Evolutionary conservation across 2,329 filamentous ascomycete genomes (phyloP).

Genomic region (Cadophora sp.): DNA sequence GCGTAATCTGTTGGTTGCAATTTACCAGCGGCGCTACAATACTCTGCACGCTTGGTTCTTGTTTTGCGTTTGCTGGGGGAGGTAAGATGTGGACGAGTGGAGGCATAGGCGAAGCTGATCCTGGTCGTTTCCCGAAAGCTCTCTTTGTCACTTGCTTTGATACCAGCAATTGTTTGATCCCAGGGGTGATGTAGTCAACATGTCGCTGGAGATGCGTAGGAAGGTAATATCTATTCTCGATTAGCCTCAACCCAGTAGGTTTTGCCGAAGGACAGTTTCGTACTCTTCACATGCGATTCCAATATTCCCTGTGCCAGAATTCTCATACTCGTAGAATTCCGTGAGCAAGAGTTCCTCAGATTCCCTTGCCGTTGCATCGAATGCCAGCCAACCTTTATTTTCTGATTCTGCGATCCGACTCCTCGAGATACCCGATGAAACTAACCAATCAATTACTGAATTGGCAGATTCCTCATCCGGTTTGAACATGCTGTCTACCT

Average conservation of each 20-base stretch:
- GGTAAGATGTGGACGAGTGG: neutral
- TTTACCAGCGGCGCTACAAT: neutral
- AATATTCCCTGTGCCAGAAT: constrained; percentile 37
- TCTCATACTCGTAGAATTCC: constrained; percentile 47
- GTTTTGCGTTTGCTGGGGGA: neutral
- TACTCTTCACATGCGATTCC: constrained; percentile 47
- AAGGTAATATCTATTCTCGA: constrained; percentile 46
- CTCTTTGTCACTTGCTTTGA: constrained; percentile 1
- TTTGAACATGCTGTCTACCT: constrained; percentile 44
- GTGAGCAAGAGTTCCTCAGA: constrained; percentile 46
- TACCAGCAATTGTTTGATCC: constrained; percentile 45
- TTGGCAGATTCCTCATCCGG: constrained; percentile 40
- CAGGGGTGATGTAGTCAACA: constrained; percentile 56
- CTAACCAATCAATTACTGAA: constrained; percentile 46
- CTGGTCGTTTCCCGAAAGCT: neutral
- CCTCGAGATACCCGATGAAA: constrained; percentile 42
- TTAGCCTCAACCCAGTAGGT: neutral
- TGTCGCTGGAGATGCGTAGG: constrained; percentile 50
- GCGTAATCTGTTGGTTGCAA: constrained; percentile 11
- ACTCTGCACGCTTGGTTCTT: neutral
- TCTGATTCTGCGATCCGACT: constrained; percentile 45
- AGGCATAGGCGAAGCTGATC: neutral
- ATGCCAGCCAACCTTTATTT: constrained; percentile 47
- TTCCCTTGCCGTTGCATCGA: constrained; percentile 46
- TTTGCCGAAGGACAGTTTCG: neutral